These are phyloP conservation scores for Breviolum minutum DNA, from an alignment of 73 alveolate genomes.

Conservation along the genomic window DNA sequence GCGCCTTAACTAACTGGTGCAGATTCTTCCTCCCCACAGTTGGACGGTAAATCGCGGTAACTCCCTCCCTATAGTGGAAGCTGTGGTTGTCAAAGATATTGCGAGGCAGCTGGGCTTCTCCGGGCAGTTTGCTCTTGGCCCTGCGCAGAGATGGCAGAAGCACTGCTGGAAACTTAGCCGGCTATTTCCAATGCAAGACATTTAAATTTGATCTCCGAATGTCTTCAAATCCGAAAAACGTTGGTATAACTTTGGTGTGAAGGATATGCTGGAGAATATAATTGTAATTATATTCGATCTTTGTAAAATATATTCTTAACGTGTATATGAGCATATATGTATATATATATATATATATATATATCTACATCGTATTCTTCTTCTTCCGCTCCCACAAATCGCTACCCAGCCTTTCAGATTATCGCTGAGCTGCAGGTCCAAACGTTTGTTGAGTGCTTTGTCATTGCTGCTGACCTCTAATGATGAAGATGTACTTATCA, in stretches of 20 bases:
- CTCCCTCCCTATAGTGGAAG: neutral
- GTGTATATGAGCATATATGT: too few relatives aligned
- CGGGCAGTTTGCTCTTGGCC: constrained; percentile 41
- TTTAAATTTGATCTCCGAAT: neutral
- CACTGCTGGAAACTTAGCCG: neutral
- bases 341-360: too few relatives aligned
- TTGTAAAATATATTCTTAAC: too few relatives aligned
- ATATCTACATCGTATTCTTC: too few relatives aligned
- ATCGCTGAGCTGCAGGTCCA: constrained; percentile 1
- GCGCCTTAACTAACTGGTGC: too few relatives aligned
- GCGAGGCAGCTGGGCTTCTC: constrained; percentile 8
- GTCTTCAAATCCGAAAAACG: neutral
- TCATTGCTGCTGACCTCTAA: constrained; percentile 16
- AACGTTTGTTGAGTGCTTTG: constrained; percentile 24
- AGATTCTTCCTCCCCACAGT: too few relatives aligned
- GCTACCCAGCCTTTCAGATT: too few relatives aligned
- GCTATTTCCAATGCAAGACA: neutral
- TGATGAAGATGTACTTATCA: neutral
- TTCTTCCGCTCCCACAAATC: neutral
- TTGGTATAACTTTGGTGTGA: neutral
- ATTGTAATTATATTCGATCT: too few relatives aligned
- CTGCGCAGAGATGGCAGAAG: neutral
- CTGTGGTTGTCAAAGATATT: neutral
- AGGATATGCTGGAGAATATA: too few relatives aligned
- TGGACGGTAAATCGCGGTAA: too few relatives aligned